Conservation (phyloP, 352 stramenopile species). For the Phytophthora kernoviae region DNA sequence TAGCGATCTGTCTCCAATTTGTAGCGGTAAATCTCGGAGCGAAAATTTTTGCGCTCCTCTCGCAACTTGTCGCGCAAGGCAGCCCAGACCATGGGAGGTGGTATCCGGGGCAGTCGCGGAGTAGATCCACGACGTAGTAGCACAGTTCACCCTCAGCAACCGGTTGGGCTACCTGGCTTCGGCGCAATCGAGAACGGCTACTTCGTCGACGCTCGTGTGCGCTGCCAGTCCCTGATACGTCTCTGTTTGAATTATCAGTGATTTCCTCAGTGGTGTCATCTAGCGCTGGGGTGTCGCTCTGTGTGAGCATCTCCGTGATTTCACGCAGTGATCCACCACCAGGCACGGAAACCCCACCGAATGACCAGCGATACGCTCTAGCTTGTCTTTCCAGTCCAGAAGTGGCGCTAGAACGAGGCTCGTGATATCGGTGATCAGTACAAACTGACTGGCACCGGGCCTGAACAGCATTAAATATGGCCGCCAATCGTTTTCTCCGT, state of each 20-base stretch:
- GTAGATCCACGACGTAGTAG: conserved; percentile 73
- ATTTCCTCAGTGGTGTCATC: conserved; percentile 14
- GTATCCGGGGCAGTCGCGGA: conserved; percentile 64
- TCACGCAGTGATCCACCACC: conserved; percentile 16
- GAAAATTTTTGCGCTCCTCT: conserved; percentile 64
- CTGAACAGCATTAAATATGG: conserved; percentile 68
- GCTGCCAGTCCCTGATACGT: conserved; percentile 6
- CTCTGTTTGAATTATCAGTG: conserved; percentile 6
- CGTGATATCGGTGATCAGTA: conserved; percentile 52
- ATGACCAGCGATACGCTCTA: conserved; percentile 38
- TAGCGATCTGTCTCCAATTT: conserved; percentile 61
- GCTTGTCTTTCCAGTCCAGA: conserved; percentile 61
- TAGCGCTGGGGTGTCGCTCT: conserved; percentile 13
- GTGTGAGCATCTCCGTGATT: conserved; percentile 27
- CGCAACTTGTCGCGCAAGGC: conserved; percentile 59
- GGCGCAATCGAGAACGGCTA: conserved; percentile 31
- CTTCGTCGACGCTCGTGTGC: conserved; percentile 33
- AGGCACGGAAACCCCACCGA: conserved; percentile 1
- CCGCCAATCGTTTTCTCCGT: conserved; percentile 29
- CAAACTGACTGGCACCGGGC: conserved; percentile 51
- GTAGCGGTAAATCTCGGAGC: conserved; percentile 68
- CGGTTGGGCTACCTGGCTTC: conserved; percentile 14
- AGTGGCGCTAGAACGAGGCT: conserved; percentile 48
- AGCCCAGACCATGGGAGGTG: conserved; percentile 41
- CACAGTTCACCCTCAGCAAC: conserved; percentile 47